Base-by-base conservation (phyloP, 768 basidiomycete genomes). In the Lactarius pseudohatsudake region DNA sequence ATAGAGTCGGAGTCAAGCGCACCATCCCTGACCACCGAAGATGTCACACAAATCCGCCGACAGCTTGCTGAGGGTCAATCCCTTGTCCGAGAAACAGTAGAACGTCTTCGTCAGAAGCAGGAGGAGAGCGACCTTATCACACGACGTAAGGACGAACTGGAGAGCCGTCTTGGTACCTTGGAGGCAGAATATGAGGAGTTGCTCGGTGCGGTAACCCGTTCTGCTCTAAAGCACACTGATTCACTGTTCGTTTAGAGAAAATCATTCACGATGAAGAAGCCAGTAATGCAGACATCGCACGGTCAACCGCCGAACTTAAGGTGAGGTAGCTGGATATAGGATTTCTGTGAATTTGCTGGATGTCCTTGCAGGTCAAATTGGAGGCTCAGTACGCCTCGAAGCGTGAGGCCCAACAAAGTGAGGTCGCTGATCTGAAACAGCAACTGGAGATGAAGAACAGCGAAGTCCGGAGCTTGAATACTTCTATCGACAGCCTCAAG, bases 141-240 rank as follows among this genome's bases (percentile, higher is more conserved):
- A 32, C 85, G 93, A 70, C 81, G 96, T 68, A 84, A 89, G 68
- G 92, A 94, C 69, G 97, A 99, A 74, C 77, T 98, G 50, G 96
- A 99, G 78, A 80, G 83, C 47, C 84, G 96, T 65, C 81, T 97
- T 57, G 77, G 86, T 43, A 84, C 87, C 55, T 79, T 98, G 34
- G 96, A 98, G 78, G 81, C 90, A 3, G 97, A 98, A 74, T 98
- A 98, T 72, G 97, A 99, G 77, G 97, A 98, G 77, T 83, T 98
- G 30, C 84, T 99, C 38, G 96, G 95, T 94, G 69, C 9, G 41
- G 87, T 79, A 43, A 47, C 62, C 32, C 59, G 41, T 41, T 59
- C 20, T 40, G 57, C 43, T 58, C 70, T 53, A 62, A 13, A 20
- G 41, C 66, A 64, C 66, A 72, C 64, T 57, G 22, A 40, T 40